A percentile compares a stretch with the other conserved stretches of the same genome.
phyloP scores from a whole-genome alignment of 108 stramenopile genomes.

The Cafeteria roenbergensis region DNA sequence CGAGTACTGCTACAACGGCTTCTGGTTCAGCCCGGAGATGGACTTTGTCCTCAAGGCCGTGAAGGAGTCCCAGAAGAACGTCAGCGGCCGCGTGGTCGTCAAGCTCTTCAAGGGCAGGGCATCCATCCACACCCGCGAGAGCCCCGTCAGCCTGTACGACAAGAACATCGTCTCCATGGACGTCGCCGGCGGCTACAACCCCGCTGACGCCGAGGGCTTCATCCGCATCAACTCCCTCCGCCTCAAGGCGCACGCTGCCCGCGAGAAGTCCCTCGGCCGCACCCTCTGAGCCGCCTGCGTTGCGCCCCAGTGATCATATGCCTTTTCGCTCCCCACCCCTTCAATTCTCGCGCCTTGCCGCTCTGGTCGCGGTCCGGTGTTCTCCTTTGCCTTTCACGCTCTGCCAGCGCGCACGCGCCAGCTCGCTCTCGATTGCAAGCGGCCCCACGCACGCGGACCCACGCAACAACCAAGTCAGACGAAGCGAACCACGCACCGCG shows the following conservation, averaged over 20 bases:
- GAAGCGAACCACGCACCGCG: no score
- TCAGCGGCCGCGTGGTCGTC: conserved; percentile 69
- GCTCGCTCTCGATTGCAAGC: no score
- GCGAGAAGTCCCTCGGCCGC: conserved; percentile 3
- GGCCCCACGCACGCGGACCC: no score
- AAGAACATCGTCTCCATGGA: conserved; percentile 95
- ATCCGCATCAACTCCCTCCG: conserved; percentile 92
- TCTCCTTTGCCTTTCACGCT: no score
- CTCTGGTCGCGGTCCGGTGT: no score
- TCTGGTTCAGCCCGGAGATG: conserved; percentile 99
- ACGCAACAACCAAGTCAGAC: not conserved
- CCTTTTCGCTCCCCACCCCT: no score
- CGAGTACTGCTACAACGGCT: conserved; percentile 94
- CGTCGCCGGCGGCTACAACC: conserved; percentile 92
- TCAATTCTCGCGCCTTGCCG: no score
- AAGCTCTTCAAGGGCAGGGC: conserved; percentile 90
- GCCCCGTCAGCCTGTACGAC: conserved; percentile 77
- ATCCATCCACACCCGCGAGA: conserved; percentile 62
- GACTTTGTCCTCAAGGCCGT: conserved; percentile 76
- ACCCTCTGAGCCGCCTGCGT: not conserved
- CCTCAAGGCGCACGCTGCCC: conserved; percentile 69
- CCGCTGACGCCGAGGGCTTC: conserved; percentile 88
- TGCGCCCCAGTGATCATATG: no score
- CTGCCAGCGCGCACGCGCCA: no score
- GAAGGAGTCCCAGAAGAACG: conserved; percentile 68